These are phyloP conservation scores for Aspergillus melleus DNA, from an alignment of 2,329 filamentous ascomycete genomes.

Conservation along the genomic window DNA sequence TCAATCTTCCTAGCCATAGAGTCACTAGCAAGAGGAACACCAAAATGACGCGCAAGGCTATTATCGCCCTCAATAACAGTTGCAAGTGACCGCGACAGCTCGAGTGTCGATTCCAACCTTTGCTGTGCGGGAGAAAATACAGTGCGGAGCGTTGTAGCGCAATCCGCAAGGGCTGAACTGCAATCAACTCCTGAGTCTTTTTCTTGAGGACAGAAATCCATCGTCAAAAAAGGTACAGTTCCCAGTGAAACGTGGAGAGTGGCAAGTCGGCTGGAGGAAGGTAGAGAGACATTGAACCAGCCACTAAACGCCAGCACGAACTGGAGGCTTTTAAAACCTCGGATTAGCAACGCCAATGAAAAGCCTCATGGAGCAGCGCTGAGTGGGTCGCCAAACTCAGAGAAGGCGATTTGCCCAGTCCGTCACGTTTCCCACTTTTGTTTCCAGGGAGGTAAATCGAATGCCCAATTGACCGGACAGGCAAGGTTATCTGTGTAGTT, in stretches of 20 bases:
- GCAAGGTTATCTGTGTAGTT: constrained; percentile 1
- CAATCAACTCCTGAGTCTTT: neutral
- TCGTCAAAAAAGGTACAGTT: neutral
- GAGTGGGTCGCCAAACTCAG: neutral
- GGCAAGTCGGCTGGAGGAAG: neutral
- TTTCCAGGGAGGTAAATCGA: neutral
- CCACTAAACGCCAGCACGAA: neutral
- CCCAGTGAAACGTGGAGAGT: neutral
- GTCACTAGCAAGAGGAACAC: neutral
- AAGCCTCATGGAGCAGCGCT: neutral
- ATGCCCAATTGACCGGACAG: constrained; percentile 1
- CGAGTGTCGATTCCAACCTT: neutral
- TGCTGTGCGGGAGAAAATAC: neutral
- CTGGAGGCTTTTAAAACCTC: neutral
- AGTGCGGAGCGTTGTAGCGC: neutral
- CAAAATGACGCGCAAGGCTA: neutral
- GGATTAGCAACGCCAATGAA: neutral
- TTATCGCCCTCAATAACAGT: too few relatives aligned
- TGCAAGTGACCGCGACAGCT: neutral
- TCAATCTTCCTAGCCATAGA: neutral
- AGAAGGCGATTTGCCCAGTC: constrained; percentile 1
- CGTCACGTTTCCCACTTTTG: neutral
- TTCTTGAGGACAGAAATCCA: neutral
- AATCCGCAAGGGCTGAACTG: neutral
- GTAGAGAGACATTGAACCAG: neutral